A percentile compares a stretch with the other conserved stretches of the same genome.
Conservation (phyloP, 371 early-diverging fungal species). For the Syncephalastrum racemosum region DNA sequence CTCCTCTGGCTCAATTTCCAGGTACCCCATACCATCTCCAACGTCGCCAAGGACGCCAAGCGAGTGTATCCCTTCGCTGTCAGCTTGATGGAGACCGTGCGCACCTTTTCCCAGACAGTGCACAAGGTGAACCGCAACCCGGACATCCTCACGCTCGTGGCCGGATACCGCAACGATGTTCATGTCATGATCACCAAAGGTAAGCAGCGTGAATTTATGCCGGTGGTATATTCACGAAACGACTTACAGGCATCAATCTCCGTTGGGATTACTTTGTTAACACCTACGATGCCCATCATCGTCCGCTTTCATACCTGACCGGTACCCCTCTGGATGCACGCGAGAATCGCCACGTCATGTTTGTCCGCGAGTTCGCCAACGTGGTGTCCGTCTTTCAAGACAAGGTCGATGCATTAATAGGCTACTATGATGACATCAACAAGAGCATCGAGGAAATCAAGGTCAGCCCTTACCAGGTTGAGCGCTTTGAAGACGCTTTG, state of each 20-base stretch:
- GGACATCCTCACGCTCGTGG: conserved; percentile 79
- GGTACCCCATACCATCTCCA: conserved; percentile 91
- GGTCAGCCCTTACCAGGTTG: conserved; percentile 72
- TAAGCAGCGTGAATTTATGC: conserved; percentile 5
- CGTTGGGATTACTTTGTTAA: conserved; percentile 97
- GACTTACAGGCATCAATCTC: conserved; percentile 54
- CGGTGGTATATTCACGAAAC: conserved; percentile 5
- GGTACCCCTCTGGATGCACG: conserved; percentile 58
- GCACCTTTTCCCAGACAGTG: conserved; percentile 90
- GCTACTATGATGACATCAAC: conserved; percentile 81
- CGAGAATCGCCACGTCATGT: conserved; percentile 88
- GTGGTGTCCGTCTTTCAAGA: conserved; percentile 94
- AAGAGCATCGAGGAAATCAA: conserved; percentile 80
- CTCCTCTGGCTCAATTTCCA: conserved; percentile 90
- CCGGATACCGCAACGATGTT: conserved; percentile 89
- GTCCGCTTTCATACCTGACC: conserved; percentile 47
- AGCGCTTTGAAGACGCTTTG: conserved; percentile 69
- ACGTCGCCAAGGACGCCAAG: conserved; percentile 94
- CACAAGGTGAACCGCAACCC: conserved; percentile 77
- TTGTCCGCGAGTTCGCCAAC: conserved; percentile 93
- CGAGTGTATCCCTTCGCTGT: conserved; percentile 98
- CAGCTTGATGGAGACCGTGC: conserved; percentile 90
- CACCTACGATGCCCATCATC: conserved; percentile 65
- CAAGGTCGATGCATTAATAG: conserved; percentile 84
- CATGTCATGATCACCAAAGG: conserved; percentile 90